A percentile compares a stretch with the other conserved stretches of the same genome.
Conservation (phyloP, 352 stramenopile species). For the Thalassiosira exigua region DNA sequence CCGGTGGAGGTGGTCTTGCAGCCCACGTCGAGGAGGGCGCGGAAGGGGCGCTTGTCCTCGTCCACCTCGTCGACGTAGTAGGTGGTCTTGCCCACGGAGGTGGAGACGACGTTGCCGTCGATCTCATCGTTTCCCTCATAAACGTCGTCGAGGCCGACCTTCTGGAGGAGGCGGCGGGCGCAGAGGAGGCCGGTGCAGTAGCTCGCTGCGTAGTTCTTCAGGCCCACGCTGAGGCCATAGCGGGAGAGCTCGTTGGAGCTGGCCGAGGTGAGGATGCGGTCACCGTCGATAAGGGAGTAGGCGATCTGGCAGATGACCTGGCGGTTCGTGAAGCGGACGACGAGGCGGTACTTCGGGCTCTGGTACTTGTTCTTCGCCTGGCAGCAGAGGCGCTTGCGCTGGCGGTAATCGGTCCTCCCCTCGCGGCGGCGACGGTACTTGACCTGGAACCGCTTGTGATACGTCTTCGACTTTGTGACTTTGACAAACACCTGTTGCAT, state of each 20-base stretch:
- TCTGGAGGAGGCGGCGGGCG: constrained; percentile 94
- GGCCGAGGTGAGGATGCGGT: constrained; percentile 94
- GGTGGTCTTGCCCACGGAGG: constrained; percentile 94
- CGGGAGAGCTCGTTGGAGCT: constrained; percentile 95
- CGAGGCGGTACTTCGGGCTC: constrained; percentile 92
- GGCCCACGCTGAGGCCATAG: constrained; percentile 95
- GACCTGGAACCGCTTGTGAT: constrained; percentile 99
- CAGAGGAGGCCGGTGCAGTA: constrained; percentile 91
- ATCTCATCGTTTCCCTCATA: constrained; percentile 97
- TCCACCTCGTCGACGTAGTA: constrained; percentile 99
- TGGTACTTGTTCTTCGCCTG: constrained; percentile 99
- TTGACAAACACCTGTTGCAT: constrained; percentile 92
- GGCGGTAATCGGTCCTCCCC: constrained; percentile 99
- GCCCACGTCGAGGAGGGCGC: constrained; percentile 97
- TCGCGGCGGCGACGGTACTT: constrained; percentile 98
- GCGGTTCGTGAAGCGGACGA: constrained; percentile 91
- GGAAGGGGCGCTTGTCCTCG: constrained; percentile 98
- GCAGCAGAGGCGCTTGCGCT: constrained; percentile 97
- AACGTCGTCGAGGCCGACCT: constrained; percentile 97
- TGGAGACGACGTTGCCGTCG: constrained; percentile 95
- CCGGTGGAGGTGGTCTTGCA: constrained; percentile 96
- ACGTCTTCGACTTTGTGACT: constrained; percentile 98
- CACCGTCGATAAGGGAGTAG: constrained; percentile 97
- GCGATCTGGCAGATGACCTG: constrained; percentile 98
- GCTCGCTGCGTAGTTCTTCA: constrained; percentile 99